Evolutionary conservation across 2,329 filamentous ascomycete genomes (phyloP).

Genomic region (Xylariaceae sp.): DNA sequence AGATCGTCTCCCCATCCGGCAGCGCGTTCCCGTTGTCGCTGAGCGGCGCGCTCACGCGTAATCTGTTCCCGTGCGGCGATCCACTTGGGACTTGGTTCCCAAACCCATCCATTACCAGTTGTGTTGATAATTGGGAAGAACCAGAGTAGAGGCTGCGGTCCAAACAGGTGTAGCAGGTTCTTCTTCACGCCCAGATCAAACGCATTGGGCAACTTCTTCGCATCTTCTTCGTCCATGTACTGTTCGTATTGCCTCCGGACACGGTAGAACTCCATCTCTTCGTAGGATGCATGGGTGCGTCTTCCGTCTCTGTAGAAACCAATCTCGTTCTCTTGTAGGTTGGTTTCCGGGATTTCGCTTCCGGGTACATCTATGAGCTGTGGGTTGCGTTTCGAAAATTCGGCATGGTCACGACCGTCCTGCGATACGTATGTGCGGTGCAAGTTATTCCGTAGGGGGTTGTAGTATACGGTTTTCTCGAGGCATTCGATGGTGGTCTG

Average conservation of each 20-base stretch:
- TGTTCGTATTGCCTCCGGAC: constrained; percentile 54
- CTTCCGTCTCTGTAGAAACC: constrained; percentile 33
- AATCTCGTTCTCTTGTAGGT: constrained; percentile 74
- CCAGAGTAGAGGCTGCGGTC: constrained; percentile 68
- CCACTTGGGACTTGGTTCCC: constrained; percentile 83
- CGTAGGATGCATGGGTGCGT: constrained; percentile 47
- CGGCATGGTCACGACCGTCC: constrained; percentile 45
- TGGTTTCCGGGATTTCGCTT: constrained; percentile 73
- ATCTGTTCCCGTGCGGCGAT: constrained; percentile 62
- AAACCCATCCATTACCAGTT: constrained; percentile 86
- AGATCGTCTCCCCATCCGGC: constrained; percentile 60
- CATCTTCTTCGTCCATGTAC: constrained; percentile 88
- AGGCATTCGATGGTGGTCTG: constrained; percentile 95
- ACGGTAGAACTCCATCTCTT: constrained; percentile 51
- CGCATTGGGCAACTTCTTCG: constrained; percentile 80
- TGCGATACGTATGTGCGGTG: constrained; percentile 57
- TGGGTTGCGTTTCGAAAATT: constrained; percentile 58
- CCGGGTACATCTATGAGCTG: constrained; percentile 77
- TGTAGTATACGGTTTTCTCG: constrained; percentile 91
- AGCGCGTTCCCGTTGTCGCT: constrained; percentile 57
- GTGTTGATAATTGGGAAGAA: constrained; percentile 76
- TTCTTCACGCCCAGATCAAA: constrained; percentile 82
- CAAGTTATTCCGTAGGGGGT: constrained; percentile 67
- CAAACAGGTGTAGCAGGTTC: constrained; percentile 80
- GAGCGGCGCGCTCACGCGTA: constrained; percentile 51